Evolutionary conservation across 768 basidiomycete species (phyloP), one percentile per base, ranked within the genome.

Genomic region (Naganishia onofrii): DNA sequence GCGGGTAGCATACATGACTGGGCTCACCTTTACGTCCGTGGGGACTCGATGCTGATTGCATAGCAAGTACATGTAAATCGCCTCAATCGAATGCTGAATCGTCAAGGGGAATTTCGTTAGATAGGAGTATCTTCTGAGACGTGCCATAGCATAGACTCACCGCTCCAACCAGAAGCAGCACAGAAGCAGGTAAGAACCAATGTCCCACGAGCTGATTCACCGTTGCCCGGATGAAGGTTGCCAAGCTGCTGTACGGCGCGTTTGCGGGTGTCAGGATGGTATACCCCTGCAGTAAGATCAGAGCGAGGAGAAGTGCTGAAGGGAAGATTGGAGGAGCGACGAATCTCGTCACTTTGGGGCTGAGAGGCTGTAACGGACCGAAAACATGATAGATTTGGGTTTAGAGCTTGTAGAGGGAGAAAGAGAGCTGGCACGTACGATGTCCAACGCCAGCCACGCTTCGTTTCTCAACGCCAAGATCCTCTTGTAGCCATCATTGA

Each of bases 131-230:
- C 36, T 6, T 36, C 12, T 36, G 36, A 5, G 36, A 36, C 19
- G 7, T 15, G n/a, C n/a, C 3, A 17, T 46, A 7, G 23, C 44
- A 21, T n/a, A 66, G 42, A 69, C 68, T 69, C 28, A 69, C 68
- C 17, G 68, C 68, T 63, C 68, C 68, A 21, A 69, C 10, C 4
- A 69, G 57, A 26, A 69, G 36, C 57, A 52, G 29, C 10, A 69
- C 55, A 9, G 56, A 44, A 48, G 57, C 56, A 9, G 31, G 56
- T 15, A 69, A 12, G 32, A 69, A 69, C 57, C 68, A 57, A 17
- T 29, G 21, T 34, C 68, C 68, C 44, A 69, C 15, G 0, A 63
- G 26, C n/a, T 44, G 60, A 46, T n/a, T 63, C 13, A 63, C 60
- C 4, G 26, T 44, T 2, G 8, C n/a, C 7, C 60, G 36, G 12